A percentile compares a stretch with the other conserved stretches of the same genome.
Evolutionary conservation across 306 rosid species (phyloP).

Genomic region (Mimosa pudica): DNA sequence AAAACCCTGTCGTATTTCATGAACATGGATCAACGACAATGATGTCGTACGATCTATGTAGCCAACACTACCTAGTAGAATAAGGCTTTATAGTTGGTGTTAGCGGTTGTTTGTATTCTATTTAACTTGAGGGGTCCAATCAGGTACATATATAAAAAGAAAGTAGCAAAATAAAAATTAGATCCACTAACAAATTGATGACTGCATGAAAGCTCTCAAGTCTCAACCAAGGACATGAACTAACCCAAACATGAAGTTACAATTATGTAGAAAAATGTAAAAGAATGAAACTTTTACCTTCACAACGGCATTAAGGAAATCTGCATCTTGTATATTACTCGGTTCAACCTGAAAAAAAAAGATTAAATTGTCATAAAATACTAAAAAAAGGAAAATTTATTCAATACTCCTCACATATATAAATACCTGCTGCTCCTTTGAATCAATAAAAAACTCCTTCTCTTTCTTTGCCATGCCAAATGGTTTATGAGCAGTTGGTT

Average conservation of each 20-base stretch:
- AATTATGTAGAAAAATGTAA: background rate
- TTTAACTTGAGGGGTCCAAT: constrained; percentile 1
- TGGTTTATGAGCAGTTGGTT: constrained; percentile 53
- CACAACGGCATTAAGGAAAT: constrained; percentile 91
- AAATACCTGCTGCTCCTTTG: constrained; percentile 72
- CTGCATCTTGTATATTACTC: constrained; percentile 62
- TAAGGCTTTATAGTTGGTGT: too few species aligned
- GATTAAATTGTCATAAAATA: constrained; percentile 19
- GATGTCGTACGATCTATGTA: too few species aligned
- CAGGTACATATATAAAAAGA: constrained; percentile 1
- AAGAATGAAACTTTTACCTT: constrained; percentile 58
- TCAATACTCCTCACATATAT: background rate
- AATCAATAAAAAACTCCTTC: constrained; percentile 53
- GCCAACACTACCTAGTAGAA: too few species aligned
- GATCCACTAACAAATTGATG: constrained; percentile 21
- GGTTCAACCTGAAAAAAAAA: constrained; percentile 68
- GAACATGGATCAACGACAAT: too few species aligned
- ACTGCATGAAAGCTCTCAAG: constrained; percentile 22
- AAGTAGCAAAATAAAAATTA: constrained; percentile 20
- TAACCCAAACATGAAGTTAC: constrained; percentile 19
- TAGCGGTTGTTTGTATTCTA: background rate
- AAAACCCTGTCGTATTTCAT: too few species aligned
- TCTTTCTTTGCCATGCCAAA: constrained; percentile 63
- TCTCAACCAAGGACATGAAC: constrained; percentile 28
- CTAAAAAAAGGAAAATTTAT: constrained; percentile 15